Base-by-base conservation (phyloP, 2,329 filamentous ascomycete genomes). In the Hypoxylon sp. region DNA sequence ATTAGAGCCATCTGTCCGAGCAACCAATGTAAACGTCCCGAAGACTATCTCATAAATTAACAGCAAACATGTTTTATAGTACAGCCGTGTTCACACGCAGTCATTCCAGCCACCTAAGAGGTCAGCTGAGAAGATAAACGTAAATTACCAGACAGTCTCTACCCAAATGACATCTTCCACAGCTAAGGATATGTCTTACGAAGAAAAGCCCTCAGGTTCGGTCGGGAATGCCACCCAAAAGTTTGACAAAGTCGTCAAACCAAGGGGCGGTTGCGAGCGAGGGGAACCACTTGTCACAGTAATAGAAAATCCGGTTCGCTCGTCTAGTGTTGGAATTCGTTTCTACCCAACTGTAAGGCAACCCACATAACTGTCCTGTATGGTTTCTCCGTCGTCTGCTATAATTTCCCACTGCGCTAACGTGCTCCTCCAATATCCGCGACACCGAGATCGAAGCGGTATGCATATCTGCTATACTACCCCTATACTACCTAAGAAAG, bases 11-110 rank as follows among this genome's bases (percentile, higher is more conserved):
- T 44, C 20, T 64, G 44, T 42, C 44, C 30, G 37, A 17, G 30
- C 55, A 59, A 37, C 70, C 70, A 72, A 72, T 72, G 59, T 57
- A 31, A 63, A 46, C 20, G 13, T n/a, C 46, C 51, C 20, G 37
- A 37, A 11, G 65, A 58, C 46, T 71, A 66, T 71, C 70, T 61
- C 42, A 25, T 69, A 71, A 65, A 72, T 72, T 71, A 72, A 72
- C 40, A 64, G 53, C 54, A 67, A 58, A 62, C 61, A 67, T n/a
- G 44, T 57, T 57, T 61, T 63, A 68, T 61, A 70, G 53, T 53
- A 70, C 33, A 68, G 44, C 46, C 53, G 27, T 65, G 64, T 49
- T 62, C 66, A 64, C 63, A 69, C 62, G 60, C 57, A 48, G 44
- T 54, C 17, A 40, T 54, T 50, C 33, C 61, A 55, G 53, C 53